These are phyloP conservation scores for Suhomyces maxii DNA, from an alignment of 1,139 yeast species.

Conservation along the genomic window DNA sequence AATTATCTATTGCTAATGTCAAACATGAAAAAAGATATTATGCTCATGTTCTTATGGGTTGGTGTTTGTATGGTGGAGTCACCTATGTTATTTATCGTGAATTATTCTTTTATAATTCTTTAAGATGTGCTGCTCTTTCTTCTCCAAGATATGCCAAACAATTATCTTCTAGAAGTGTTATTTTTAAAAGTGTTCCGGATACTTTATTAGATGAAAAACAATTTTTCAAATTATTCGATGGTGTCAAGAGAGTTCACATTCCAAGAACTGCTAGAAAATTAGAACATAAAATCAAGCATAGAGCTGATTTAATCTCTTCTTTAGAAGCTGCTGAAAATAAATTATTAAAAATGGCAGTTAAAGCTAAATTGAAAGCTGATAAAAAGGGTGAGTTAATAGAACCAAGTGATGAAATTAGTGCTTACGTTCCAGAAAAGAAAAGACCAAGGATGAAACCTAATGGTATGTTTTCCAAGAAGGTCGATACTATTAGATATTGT, in stretches of 20 bases:
- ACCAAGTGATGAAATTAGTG: conserved; percentile 52
- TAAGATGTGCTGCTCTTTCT: conserved; percentile 78
- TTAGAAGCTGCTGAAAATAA: conserved; percentile 71
- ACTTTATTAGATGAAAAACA: conserved; percentile 63
- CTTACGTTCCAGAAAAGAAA: conserved; percentile 75
- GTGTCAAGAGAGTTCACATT: conserved; percentile 74
- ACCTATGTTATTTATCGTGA: conserved; percentile 79
- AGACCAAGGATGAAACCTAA: conserved; percentile 69
- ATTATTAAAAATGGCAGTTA: conserved; percentile 60
- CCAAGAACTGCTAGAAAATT: conserved; percentile 67
- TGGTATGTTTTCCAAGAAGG: conserved; percentile 55
- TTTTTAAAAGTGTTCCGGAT: conserved; percentile 80
- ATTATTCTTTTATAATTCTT: conserved; percentile 71
- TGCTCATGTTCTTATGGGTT: conserved; percentile 82
- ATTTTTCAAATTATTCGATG: conserved; percentile 59
- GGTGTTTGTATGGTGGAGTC: conserved; percentile 73
- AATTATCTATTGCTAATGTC: conserved; percentile 75
- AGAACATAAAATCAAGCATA: conserved; percentile 54
- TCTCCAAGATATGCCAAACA: conserved; percentile 76
- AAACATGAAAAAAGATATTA: conserved; percentile 60
- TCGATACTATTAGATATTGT: conserved; percentile 61
- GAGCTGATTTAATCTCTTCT: conserved; percentile 60
- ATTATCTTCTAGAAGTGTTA: conserved; percentile 73
- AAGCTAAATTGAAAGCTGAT: conserved; percentile 61
- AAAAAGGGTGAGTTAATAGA: conserved; percentile 54